A percentile compares a stretch with the other conserved stretches of the same genome.
phyloP scores from a whole-genome alignment of 331 rosid species.

The Stylosanthes scabra region DNA sequence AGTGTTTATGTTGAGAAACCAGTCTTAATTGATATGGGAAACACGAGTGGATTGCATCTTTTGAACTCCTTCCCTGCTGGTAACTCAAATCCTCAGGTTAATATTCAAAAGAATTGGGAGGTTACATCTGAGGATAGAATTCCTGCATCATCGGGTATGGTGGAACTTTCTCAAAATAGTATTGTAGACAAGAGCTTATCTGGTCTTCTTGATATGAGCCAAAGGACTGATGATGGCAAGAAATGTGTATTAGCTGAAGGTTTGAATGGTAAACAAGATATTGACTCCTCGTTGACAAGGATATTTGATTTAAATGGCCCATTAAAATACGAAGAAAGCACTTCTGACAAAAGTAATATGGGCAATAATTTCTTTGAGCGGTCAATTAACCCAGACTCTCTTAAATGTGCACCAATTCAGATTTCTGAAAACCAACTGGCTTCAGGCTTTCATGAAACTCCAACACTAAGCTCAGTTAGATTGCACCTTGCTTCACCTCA shows the following conservation, averaged over 20 bases:
- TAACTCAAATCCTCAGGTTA: constrained; percentile 26
- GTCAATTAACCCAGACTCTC: constrained; percentile 43
- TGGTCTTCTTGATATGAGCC: constrained; percentile 42
- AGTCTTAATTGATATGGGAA: constrained; percentile 38
- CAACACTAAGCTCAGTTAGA: constrained; percentile 39
- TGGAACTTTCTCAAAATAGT: constrained; percentile 37
- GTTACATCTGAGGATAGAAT: constrained; percentile 38
- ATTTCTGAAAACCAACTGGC: constrained; percentile 41
- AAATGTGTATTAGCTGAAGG: constrained; percentile 45
- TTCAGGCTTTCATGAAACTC: constrained; percentile 41
- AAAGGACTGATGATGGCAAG: constrained; percentile 37
- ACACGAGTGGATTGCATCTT: constrained; percentile 43
- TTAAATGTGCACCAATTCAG: constrained; percentile 43
- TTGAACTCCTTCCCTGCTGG: constrained; percentile 40
- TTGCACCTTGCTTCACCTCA: constrained; percentile 43
- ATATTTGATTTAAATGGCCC: constrained; percentile 46
- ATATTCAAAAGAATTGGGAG: constrained; percentile 43
- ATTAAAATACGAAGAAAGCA: constrained; percentile 42
- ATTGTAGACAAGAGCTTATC: constrained; percentile 37
- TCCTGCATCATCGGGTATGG: constrained; percentile 43
- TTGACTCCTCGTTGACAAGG: constrained; percentile 37
- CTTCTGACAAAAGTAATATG: constrained; percentile 31
- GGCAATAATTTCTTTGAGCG: constrained; percentile 47
- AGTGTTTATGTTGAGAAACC: constrained; percentile 49
- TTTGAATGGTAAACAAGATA: constrained; percentile 43